Base-by-base conservation (phyloP, 768 basidiomycete genomes). In the Cystobasidium tubakii region DNA sequence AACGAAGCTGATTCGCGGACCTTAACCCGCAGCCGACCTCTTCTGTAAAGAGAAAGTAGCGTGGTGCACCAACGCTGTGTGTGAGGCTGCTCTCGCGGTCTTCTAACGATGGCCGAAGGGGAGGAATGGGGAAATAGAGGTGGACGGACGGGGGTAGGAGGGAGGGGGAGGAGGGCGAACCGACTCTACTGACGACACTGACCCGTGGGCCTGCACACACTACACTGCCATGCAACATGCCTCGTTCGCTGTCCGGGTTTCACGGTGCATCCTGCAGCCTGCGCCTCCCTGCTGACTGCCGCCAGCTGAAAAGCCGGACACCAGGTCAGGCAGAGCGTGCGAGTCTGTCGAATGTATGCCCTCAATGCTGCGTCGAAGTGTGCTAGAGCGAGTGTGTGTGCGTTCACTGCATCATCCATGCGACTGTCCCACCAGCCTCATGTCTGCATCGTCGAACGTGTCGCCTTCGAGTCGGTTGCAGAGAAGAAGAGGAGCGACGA, bases 61-160 rank as follows among this genome's bases (percentile, higher is more conserved):
- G 44, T 65, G 63, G 63, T 65, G 33, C 33, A 65, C 63, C 63
- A 42, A 65, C 44, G 63, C 63, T 65, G 63, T 65, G 63, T 65
- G 63, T 65, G 63, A 43, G 63, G 63, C 36, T 65, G 63, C 63
- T 65, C 63, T 65, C 63, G 63, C 63, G 63, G 63, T 65, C 63
- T 65, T 65, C 63, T 36, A 25, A 42, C 63, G 63, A 65, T 65
- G 63, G 63, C 25, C 21, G 27, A 15, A 25, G 6, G 25, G 57
- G 57, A 31, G 4, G 57, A 21, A 27, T 6, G 27, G 57, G 57
- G 33, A 27, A n/a, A n/a, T n/a, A n/a, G n/a, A n/a, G n/a, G n/a
- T n/a, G n/a, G n/a, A n/a, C n/a, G n/a, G n/a, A n/a, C n/a, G n/a
- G 57, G 33, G 21, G 57, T 6, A 21, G 25, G 27, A 21, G 15